Evolutionary conservation across 176 grass and related monocot species (phyloP), one percentile per base, ranked within the genome.

Genomic region (Oryza punctata): DNA sequence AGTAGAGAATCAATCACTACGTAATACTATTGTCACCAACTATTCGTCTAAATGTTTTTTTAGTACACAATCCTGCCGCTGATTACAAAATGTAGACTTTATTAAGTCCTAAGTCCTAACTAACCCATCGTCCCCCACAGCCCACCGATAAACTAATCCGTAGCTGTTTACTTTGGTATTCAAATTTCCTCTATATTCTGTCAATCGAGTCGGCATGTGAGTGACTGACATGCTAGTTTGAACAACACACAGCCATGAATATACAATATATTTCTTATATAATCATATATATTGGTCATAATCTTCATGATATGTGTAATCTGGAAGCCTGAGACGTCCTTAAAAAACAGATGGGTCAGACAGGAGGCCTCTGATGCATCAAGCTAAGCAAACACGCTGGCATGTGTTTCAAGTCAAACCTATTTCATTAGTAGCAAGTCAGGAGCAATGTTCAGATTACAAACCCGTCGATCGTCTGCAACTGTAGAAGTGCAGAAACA

Each of bases 131-230:
- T 45, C 46, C 3, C n/a, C 33, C 38, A 14, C 49, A 21, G 28
- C 14, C 43, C 23, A 23, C 46, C 7, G 26, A 75, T 57, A 8
- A 10, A 35, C 33, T 30, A 19, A 74, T 68, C 7, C 29, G 28
- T 24, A 0, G 27, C 23, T 19, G 4, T 33, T 25, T 43, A 32
- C 73, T 60, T 68, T 69, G 44, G 41, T 75, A 24, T 37, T n/a
- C 15, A 54, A 35, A 23, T 61, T 50, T 61, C 24, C 18, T 33
- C 35, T 19, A 68, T 76, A 69, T 43, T 24, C 14, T 60, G 71
- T 46, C 78, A 29, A 45, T 60, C 63, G 43, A 57, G 63, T 63
- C 70, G 68, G 47, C 26, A 28, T 77, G 49, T 77, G 63, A 21
- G 77, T 38, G 49, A 12, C 16, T 18, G 79, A 64, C 65, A 71